phyloP scores from a whole-genome alignment of 2,329 filamentous ascomycete species.

The Xylariaceae sp. region DNA sequence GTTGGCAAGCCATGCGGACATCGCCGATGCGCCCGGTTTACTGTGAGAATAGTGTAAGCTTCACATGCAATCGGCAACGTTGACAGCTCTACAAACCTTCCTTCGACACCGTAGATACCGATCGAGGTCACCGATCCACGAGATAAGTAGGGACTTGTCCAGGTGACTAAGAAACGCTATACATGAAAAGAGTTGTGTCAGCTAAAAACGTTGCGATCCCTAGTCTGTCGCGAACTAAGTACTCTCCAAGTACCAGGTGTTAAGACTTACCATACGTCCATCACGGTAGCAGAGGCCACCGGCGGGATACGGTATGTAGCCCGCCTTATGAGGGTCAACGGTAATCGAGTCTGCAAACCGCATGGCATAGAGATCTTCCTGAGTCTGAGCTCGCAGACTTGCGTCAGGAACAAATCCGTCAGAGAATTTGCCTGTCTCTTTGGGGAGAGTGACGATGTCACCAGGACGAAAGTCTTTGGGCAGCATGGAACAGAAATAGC shows the following conservation, averaged over 20 bases:
- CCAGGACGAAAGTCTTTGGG: slow-evolving; percentile 29
- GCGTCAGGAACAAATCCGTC: slow-evolving; percentile 35
- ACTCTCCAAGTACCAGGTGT: no score
- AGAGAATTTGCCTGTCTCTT: slow-evolving; percentile 20
- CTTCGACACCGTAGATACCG: slow-evolving; percentile 42
- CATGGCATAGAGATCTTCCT: slow-evolving; percentile 37
- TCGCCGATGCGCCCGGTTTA: slow-evolving; percentile 43
- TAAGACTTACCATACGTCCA: slow-evolving; percentile 32
- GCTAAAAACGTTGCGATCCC: no score
- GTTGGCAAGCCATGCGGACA: slow-evolving; percentile 43
- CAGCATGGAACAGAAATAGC: slow-evolving; percentile 45
- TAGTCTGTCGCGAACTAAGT: no score
- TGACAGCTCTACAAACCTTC: slow-evolving; percentile 28
- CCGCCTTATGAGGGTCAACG: slow-evolving; percentile 45
- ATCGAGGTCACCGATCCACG: slow-evolving; percentile 37
- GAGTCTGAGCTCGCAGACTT: slow-evolving; percentile 32
- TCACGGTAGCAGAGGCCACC: slow-evolving; percentile 43
- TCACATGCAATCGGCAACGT: background rate
- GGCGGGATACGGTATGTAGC: slow-evolving; percentile 44
- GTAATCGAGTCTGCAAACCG: slow-evolving; percentile 42
- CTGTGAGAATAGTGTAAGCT: slow-evolving; percentile 20
- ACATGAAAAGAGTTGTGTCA: no score
- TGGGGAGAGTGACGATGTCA: slow-evolving; percentile 25
- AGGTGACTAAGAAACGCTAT: slow-evolving; percentile 37
- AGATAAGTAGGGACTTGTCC: slow-evolving; percentile 39